Conservation (phyloP, 192 early-diverging fungal species). For the Phlyctochytrium planicorne region DNA sequence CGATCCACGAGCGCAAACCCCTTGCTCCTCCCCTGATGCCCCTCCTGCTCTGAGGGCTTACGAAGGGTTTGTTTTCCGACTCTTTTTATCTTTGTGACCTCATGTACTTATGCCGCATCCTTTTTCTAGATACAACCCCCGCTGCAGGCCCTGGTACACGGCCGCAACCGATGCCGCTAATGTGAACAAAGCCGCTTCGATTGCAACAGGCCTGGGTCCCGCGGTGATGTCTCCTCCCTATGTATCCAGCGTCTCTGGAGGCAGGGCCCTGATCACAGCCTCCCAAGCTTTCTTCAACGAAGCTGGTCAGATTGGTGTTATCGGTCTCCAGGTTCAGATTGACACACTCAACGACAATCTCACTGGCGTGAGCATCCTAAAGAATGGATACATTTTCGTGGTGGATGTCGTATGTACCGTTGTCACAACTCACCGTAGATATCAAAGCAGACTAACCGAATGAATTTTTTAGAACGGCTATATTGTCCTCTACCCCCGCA, state of each 20-base stretch:
- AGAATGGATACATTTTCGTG: conserved; percentile 23
- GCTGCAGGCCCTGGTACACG: conserved; percentile 22
- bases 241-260: conserved; percentile 2
- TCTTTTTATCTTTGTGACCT: too few relatives aligned
- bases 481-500: conserved; percentile 14
- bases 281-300: conserved; percentile 10
- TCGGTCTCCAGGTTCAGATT: conserved; percentile 20
- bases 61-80: too few relatives aligned
- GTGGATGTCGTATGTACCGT: too few relatives aligned
- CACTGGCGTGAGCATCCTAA: conserved; percentile 8
- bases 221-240: conserved; percentile 18
- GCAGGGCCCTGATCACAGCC: conserved; percentile 10
- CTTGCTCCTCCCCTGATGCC: conserved; percentile 13
- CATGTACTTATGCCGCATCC: conserved; percentile 1
- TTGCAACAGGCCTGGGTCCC: neutral
- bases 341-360: conserved; percentile 10
- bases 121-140: conserved; percentile 12
- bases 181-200: neutral
- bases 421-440: too few relatives aligned
- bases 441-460: neutral
- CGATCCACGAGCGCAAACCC: neutral
- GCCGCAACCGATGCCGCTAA: neutral
- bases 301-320: conserved; percentile 8
- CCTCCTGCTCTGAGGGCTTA: neutral
- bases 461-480: conserved; percentile 11